phyloP scores from a whole-genome alignment of 2,329 filamentous ascomycete species.

The Aureobasidium uvarum region DNA sequence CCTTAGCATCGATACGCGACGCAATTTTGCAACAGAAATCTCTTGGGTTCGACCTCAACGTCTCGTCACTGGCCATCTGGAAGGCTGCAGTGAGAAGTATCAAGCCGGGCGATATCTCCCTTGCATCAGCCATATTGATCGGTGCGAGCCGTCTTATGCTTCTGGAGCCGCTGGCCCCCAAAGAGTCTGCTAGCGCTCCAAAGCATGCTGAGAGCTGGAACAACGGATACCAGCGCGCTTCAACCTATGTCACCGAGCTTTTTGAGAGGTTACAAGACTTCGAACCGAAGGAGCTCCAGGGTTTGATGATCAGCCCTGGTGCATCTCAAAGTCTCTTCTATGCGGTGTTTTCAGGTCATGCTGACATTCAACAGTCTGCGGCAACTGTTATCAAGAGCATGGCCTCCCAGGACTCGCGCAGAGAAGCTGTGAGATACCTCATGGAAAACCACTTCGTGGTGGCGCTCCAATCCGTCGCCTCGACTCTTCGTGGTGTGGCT shows the following conservation, averaged over 20 bases:
- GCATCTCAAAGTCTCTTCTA: slow-evolving; percentile 74
- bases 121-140: slow-evolving; percentile 72
- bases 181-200: slow-evolving; percentile 43
- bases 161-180: slow-evolving; percentile 65
- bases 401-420: slow-evolving; percentile 64
- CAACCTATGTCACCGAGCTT: slow-evolving; percentile 65
- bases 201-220: slow-evolving; percentile 74
- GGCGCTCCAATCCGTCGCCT: slow-evolving; percentile 57
- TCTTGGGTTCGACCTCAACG: slow-evolving; percentile 65
- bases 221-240: slow-evolving; percentile 61
- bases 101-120: slow-evolving; percentile 62
- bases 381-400: slow-evolving; percentile 80
- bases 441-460: slow-evolving; percentile 56
- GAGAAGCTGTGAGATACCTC: slow-evolving; percentile 62
- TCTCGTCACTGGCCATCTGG: slow-evolving; percentile 75
- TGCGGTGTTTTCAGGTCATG: slow-evolving; percentile 76
- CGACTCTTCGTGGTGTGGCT: slow-evolving; percentile 56
- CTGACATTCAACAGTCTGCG: slow-evolving; percentile 74
- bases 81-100: slow-evolving; percentile 69
- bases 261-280: slow-evolving; percentile 80
- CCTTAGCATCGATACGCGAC: slow-evolving; percentile 65
- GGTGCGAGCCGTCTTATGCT: slow-evolving; percentile 69
- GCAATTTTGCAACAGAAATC: slow-evolving; percentile 60
- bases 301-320: slow-evolving; percentile 65
- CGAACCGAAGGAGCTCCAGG: slow-evolving; percentile 63